Percentiles rank a stretch among this genome's conserved stretches.
Conservation (phyloP, 176 grass and related monocot species). For the Bonia amplexicaulis region DNA sequence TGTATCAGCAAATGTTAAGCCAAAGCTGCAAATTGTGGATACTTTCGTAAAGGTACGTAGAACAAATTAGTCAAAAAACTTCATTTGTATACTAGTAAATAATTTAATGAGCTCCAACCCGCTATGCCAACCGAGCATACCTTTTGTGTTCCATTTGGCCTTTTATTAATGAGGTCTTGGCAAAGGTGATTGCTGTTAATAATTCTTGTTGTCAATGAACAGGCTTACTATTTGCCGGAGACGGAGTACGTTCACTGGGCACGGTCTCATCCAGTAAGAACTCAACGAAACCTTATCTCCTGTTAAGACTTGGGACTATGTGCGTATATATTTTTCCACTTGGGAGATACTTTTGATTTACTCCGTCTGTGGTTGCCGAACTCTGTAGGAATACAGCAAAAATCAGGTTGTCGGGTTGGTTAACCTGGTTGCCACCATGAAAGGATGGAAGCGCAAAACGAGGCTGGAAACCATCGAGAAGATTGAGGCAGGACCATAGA, state of each 20-base stretch:
- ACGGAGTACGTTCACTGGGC: slow-evolving; percentile 98
- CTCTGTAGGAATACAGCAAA: slow-evolving; percentile 77
- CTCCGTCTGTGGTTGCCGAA: neutral
- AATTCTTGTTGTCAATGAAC: slow-evolving; percentile 32
- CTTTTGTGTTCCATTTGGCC: neutral
- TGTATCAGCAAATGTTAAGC: slow-evolving; percentile 80
- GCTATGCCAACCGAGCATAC: neutral
- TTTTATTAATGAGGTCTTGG: neutral
- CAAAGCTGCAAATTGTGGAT: slow-evolving; percentile 87
- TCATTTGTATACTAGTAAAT: neutral
- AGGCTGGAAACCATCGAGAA: slow-evolving; percentile 81
- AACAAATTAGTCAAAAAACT: neutral
- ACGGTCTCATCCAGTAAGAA: slow-evolving; percentile 83
- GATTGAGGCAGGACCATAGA: slow-evolving; percentile 77
- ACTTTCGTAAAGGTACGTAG: slow-evolving; percentile 76
- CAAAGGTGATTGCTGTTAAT: slow-evolving; percentile 10
- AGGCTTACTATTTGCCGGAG: slow-evolving; percentile 96
- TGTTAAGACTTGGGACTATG: neutral
- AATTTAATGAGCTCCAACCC: neutral
- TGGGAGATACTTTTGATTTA: neutral
- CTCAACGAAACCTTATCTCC: neutral
- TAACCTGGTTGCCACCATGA: slow-evolving; percentile 94
- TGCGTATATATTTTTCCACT: neutral
- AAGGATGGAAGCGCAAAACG: slow-evolving; percentile 92
- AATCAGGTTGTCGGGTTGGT: slow-evolving; percentile 75